Base-by-base conservation (phyloP, 768 basidiomycete genomes). In the Pleurotus tuoliensis region DNA sequence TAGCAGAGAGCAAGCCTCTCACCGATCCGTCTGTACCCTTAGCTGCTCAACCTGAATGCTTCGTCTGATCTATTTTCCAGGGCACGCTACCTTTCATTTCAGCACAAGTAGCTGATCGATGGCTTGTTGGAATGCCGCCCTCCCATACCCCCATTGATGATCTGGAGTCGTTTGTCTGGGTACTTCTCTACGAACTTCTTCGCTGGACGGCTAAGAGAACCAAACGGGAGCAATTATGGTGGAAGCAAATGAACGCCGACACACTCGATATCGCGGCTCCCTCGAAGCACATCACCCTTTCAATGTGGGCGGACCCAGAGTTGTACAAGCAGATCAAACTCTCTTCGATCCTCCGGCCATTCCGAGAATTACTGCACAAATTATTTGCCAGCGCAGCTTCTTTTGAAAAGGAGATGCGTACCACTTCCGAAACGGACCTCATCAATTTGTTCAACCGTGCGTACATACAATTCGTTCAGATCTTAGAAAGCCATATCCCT, bases 101-200 rank as follows among this genome's bases (percentile, higher is more conserved):
- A 22, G 27, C n/a, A 16, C 56, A 48, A 24, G 22, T 57, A 20
- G 37, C 38, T 15, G 13, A 39, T 16, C 18, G 4, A 5, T 57
- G 56, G 56, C 16, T 34, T 16, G 1, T 13, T n/a, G 25, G 2
- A 30, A 3, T 25, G 22, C 51, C 22, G 11, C 25, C 18, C 49
- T 20, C 39, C 48, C 56, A 57, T 39, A 57, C 56, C 16, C 45
- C 56, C 34, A 57, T 57, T 41, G 56, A 57, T 57, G 56, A 57
- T 41, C 56, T 57, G 15, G 56, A 57, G 49, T 48, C 45, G 24
- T 57, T 57, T 53, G n/a, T 57, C 22, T 57, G 56, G 56, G 47
- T 57, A 24, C 49, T 57, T n/a, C 38, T 56, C 47, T 53, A 24
- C 2, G 37, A 24, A 3, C 48, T 50, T 3, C 48, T 50, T 44